These are phyloP conservation scores for Candida adriatica DNA, from an alignment of 805 yeast species.

Conservation along the genomic window DNA sequence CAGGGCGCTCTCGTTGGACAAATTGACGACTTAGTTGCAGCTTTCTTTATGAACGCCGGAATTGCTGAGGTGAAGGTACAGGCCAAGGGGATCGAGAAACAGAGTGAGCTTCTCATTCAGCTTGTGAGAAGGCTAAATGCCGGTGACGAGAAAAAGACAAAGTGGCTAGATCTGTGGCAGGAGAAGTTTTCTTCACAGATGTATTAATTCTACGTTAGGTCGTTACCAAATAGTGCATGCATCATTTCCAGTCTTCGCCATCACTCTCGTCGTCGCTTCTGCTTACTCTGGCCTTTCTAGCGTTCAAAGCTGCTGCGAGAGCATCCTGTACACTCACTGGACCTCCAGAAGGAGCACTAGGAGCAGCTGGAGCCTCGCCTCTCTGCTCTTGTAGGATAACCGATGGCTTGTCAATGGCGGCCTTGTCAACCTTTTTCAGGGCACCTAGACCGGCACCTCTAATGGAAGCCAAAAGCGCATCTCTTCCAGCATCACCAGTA, in stretches of 20 bases:
- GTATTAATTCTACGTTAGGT: background rate
- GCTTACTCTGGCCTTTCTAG: conserved; percentile 76
- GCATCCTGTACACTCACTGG: conserved; percentile 79
- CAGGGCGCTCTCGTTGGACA: conserved; percentile 37
- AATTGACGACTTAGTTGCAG: conserved; percentile 55
- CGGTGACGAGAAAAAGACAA: conserved; percentile 43
- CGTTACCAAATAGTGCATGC: background rate
- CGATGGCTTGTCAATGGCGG: conserved; percentile 75
- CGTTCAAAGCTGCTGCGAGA: conserved; percentile 74
- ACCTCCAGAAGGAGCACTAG: conserved; percentile 35
- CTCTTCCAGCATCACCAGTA: conserved; percentile 53
- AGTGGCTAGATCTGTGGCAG: conserved; percentile 53
- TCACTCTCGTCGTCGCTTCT: conserved; percentile 82
- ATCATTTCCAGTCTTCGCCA: conserved; percentile 58
- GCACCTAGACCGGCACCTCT: conserved; percentile 65
- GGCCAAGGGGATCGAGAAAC: conserved; percentile 25
- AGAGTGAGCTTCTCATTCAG: conserved; percentile 13
- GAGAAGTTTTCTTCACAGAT: conserved; percentile 27
- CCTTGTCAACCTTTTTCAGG: conserved; percentile 73
- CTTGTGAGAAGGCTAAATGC: conserved; percentile 39
- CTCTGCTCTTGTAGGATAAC: conserved; percentile 63
- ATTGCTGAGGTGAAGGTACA: conserved; percentile 22
- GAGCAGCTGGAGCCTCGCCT: conserved; percentile 44
- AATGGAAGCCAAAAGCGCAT: conserved; percentile 81
- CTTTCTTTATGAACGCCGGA: conserved; percentile 37